These are phyloP conservation scores for Dipteronia sinensis DNA, from an alignment of 345 rosid species.

Conservation along the genomic window DNA sequence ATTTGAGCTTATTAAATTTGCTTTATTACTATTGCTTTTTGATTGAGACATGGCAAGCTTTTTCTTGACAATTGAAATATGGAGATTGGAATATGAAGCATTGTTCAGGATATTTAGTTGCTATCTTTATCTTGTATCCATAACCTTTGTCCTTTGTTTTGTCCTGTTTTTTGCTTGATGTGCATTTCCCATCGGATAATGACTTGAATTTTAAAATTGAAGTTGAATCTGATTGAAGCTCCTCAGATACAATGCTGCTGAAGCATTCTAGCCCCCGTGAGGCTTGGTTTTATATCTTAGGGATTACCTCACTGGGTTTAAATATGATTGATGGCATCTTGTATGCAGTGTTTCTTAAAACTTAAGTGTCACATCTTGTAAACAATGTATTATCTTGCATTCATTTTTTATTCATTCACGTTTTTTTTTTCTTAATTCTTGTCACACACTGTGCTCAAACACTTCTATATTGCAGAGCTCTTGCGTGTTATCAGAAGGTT, in stretches of 20 bases:
- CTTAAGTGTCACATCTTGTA: not conserved
- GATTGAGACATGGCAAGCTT: not conserved
- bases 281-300: not conserved
- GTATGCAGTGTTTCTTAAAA: conserved; percentile 6
- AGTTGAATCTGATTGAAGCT: not conserved
- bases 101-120: conserved; percentile 1
- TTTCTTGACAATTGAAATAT: not conserved
- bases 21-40: not conserved
- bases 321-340: not conserved
- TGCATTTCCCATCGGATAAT: no score
- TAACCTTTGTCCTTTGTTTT: no score
- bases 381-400: conserved; percentile 13
- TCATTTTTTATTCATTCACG: not conserved
- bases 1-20: not conserved
- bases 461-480: conserved; percentile 51
- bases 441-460: not conserved
- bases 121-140: not conserved
- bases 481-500: conserved; percentile 73
- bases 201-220: not conserved
- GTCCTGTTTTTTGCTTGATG: no score
- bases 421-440: not conserved
- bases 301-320: not conserved
- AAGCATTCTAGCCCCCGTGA: not conserved
- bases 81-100: conserved; percentile 1
- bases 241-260: not conserved